These are phyloP conservation scores for Sistotremastrum niveocremeum DNA, from an alignment of 768 basidiomycete species.

Conservation along the genomic window DNA sequence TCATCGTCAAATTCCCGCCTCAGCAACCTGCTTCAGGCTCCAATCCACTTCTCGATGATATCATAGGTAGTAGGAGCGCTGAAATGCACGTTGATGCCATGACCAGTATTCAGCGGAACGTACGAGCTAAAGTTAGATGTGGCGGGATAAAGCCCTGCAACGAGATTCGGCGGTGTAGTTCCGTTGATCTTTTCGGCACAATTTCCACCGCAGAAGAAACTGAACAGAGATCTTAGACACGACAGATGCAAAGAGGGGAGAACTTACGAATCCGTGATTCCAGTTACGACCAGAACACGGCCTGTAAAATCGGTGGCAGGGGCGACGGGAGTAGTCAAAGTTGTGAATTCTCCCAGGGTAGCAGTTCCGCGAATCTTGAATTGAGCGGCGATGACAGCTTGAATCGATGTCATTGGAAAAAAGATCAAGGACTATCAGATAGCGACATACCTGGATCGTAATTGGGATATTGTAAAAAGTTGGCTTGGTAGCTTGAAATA, in stretches of 20 bases:
- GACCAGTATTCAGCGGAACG: conserved; percentile 9
- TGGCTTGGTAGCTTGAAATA: conserved; percentile 6
- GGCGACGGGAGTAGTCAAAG: background rate
- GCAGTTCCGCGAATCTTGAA: conserved; percentile 5
- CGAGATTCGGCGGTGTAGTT: conserved; percentile 5
- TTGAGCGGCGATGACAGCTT: conserved; percentile 1
- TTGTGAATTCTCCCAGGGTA: conserved; percentile 8
- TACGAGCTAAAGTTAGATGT: conserved; percentile 7
- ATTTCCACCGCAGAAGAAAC: conserved; percentile 7
- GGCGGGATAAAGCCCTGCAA: conserved; percentile 5
- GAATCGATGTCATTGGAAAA: background rate
- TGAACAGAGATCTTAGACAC: too few relatives aligned
- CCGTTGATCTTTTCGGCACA: conserved; percentile 4
- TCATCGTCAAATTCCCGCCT: too few relatives aligned
- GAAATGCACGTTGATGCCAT: conserved; percentile 8
- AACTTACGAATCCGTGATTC: too few relatives aligned
- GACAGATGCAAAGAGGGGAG: too few relatives aligned
- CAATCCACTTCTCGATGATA: too few relatives aligned
- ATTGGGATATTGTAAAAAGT: conserved; percentile 10
- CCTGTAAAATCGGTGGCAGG: conserved; percentile 6
- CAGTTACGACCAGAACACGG: conserved; percentile 6
- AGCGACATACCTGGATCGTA: background rate
- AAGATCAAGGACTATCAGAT: too few relatives aligned
- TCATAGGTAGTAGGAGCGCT: conserved; percentile 7
- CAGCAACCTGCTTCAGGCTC: too few relatives aligned